phyloP scores from a whole-genome alignment of 169 alveolate species.

The Plasmodium yoelii region DNA sequence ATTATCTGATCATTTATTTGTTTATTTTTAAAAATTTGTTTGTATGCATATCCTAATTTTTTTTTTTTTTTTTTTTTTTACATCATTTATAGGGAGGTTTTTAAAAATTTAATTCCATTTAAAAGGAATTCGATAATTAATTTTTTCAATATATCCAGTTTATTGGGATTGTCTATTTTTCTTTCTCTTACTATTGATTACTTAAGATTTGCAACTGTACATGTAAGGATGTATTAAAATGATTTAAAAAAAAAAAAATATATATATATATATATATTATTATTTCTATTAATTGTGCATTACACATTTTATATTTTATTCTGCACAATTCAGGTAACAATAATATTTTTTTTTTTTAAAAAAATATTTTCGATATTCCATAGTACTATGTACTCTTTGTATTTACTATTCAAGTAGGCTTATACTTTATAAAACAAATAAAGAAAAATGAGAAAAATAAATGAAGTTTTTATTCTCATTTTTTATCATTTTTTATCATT shows the following conservation, averaged over 20 bases:
- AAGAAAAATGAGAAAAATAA: too few relatives aligned
- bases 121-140: not conserved
- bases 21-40: not conserved
- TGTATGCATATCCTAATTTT: not conserved
- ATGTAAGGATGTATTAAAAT: slow-evolving; percentile 19
- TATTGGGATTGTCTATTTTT: slow-evolving; percentile 43
- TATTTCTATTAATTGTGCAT: not conserved
- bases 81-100: slow-evolving; percentile 27
- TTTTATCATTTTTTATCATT: too few relatives aligned
- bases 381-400: slow-evolving; percentile 51
- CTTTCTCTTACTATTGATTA: slow-evolving; percentile 47
- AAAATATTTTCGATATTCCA: slow-evolving; percentile 33
- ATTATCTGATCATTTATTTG: not conserved
- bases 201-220: slow-evolving; percentile 29
- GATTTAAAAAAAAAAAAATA: too few relatives aligned
- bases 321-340: slow-evolving; percentile 11
- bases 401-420: slow-evolving; percentile 55
- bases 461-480: too few relatives aligned
- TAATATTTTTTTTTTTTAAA: slow-evolving; percentile 31
- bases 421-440: not conserved
- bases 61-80: not conserved
- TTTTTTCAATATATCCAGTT: slow-evolving; percentile 11
- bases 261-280: too few relatives aligned
- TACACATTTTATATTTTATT: not conserved
- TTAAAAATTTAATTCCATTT: slow-evolving; percentile 9